Conservation (phyloP, 306 rosid genomes). For the Malus sylvestris region DNA sequence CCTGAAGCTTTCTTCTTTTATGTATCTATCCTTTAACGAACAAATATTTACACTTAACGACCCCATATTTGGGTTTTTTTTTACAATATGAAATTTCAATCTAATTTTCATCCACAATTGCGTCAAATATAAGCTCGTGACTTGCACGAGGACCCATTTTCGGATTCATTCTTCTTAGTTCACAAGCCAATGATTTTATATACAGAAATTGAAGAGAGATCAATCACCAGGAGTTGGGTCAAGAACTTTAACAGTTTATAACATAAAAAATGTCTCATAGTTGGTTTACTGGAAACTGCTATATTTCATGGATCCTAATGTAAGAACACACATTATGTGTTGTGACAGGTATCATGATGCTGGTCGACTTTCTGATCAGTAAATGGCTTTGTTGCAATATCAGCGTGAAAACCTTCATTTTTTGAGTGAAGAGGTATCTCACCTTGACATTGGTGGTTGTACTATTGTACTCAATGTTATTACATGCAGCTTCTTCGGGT, state of each 20-base stretch:
- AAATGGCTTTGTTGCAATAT: constrained; percentile 98
- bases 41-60: not conserved
- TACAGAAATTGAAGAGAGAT: not conserved
- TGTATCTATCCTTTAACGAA: not conserved
- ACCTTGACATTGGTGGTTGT: constrained; percentile 10
- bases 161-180: no score
- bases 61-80: not conserved
- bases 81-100: no score
- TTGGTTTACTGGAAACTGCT: not conserved
- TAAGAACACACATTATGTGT: constrained; percentile 6
- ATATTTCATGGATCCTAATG: not conserved
- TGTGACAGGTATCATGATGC: constrained; percentile 68
- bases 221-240: not conserved
- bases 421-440: constrained; percentile 87
- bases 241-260: not conserved
- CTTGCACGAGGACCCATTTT: no score
- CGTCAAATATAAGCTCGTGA: not conserved
- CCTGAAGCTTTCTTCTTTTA: not conserved
- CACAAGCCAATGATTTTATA: not conserved
- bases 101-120: not conserved
- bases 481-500: not conserved
- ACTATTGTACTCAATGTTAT: not conserved
- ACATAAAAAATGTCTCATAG: not conserved
- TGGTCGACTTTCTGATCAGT: constrained; percentile 95
- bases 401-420: constrained; percentile 99